Evolutionary conservation across 1,284 basidiomycete species (phyloP), one percentile per base, ranked within the genome.

Genomic region (Cutaneotrichosporon cutaneum): DNA sequence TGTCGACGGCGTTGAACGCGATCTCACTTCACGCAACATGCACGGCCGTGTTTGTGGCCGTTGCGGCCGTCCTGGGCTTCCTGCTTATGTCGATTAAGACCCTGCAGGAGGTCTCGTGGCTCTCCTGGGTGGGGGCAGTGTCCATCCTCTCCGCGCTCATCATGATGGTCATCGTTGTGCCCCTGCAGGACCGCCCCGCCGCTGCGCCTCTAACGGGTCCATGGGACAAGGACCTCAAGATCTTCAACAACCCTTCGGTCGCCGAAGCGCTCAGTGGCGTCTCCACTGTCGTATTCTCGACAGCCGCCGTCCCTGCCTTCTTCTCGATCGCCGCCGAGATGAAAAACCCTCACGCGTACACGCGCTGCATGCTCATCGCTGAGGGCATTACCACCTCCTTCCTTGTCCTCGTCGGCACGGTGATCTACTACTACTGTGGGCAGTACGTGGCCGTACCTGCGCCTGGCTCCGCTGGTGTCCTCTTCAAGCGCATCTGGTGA

Each of bases 261-360:
- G 64, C 64, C 14, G 61, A 67, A n/a, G 74, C 65, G 13, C 70
- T 72, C 48, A 60, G 63, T 8, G 71, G 73, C 1, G 61, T 75
- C 24, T 63, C 71, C 10, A 66, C 67, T 18, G 57, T 72, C 13
- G 59, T 72, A 36, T 72, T 71, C 53, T 66, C 70, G 3, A 71
- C 64, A 24, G 68, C 68, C 10, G 68, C 64, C 3, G 67, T 69
- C 2, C 70, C 71, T 0, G 53, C 62, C 14, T 70, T 68, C 68
- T 68, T 77, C 44, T 61, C 65, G 27, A 65, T 78, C 55, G 67
- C 71, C 14, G 59, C 74, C 11, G 77, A 79, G 61, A 78, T 79
- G 75, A 56, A 68, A 18, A 58, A 73, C 48, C 75, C 72, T 2
- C 56, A 59, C n/a, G 48, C 64, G 16, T 73, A 65, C 65, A 71